Percentiles rank a stretch among this genome's conserved stretches.
phyloP scores from a whole-genome alignment of 305 asterid species.

The Rubia tinctorum region DNA sequence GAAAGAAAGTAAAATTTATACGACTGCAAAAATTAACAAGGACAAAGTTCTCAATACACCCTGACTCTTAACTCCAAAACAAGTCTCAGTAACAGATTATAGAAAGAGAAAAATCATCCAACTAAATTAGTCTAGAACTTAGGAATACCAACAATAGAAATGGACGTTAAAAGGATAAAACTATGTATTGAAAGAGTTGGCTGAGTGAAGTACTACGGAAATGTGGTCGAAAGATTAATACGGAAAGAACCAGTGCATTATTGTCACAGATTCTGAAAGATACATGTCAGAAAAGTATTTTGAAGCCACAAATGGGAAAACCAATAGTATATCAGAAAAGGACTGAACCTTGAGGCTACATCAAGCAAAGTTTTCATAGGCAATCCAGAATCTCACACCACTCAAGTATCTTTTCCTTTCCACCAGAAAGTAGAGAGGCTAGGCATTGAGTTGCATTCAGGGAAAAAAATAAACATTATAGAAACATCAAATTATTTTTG shows the following conservation, averaged over 20 bases:
- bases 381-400: slow-evolving; percentile 85
- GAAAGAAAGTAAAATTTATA: not conserved
- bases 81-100: too few species aligned
- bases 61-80: not conserved
- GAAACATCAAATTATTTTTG: slow-evolving; percentile 24
- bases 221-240: not conserved
- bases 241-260: not conserved
- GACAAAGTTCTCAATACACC: not conserved
- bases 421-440: slow-evolving; percentile 81
- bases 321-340: slow-evolving; percentile 3
- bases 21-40: not conserved
- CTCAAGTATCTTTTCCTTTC: slow-evolving; percentile 79
- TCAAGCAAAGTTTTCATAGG: slow-evolving; percentile 92
- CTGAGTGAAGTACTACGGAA: not conserved
- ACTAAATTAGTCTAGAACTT: not conserved
- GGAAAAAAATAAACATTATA: slow-evolving; percentile 19
- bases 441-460: slow-evolving; percentile 96
- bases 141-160: not conserved
- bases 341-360: slow-evolving; percentile 81
- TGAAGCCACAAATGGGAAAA: not conserved
- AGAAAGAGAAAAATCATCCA: not conserved
- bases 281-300: not conserved
- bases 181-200: not conserved
- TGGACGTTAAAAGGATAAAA: not conserved
- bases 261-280: not conserved